These are phyloP conservation scores for Thielaviopsis punctulata DNA, from an alignment of 2,329 filamentous ascomycete species.

Conservation along the genomic window DNA sequence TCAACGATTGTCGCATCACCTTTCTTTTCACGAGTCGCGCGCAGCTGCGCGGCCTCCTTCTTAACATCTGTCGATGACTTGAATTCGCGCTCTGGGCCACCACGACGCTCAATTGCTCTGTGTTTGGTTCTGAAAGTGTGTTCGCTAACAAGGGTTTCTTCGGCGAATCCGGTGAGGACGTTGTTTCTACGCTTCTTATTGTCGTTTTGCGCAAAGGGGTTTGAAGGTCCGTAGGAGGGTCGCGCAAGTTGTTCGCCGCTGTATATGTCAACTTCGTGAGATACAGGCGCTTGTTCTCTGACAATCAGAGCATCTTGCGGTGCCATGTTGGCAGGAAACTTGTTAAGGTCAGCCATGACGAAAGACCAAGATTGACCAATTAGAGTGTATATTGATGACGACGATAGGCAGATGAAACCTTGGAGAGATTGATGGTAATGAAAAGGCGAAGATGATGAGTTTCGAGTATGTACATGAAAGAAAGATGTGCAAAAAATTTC, in stretches of 20 bases:
- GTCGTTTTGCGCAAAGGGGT: constrained; percentile 52
- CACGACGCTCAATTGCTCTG: constrained; percentile 58
- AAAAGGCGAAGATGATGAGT: not conserved
- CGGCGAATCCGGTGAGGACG: constrained; percentile 66
- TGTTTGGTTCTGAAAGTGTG: constrained; percentile 79
- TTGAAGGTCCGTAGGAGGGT: constrained; percentile 49
- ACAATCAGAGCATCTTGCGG: constrained; percentile 46
- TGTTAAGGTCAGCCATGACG: constrained; percentile 42
- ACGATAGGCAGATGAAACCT: not conserved
- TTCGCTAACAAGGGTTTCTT: constrained; percentile 81
- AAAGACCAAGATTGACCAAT: not conserved
- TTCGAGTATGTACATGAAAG: not conserved
- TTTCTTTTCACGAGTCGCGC: constrained; percentile 66
- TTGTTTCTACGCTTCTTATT: constrained; percentile 54
- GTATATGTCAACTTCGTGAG: constrained; percentile 45
- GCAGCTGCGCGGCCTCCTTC: constrained; percentile 48
- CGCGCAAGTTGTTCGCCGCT: constrained; percentile 57
- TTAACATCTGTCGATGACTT: constrained; percentile 43
- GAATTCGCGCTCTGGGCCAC: constrained; percentile 37
- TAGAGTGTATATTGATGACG: not conserved
- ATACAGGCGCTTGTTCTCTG: constrained; percentile 31
- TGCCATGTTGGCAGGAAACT: constrained; percentile 49
- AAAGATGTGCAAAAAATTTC: not conserved
- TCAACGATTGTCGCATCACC: constrained; percentile 72
- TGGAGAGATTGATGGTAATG: not conserved